Percentiles rank a stretch among this genome's conserved stretches.
Conservation (phyloP, 1,284 basidiomycete species). For the Apiotrichum gamsii region DNA sequence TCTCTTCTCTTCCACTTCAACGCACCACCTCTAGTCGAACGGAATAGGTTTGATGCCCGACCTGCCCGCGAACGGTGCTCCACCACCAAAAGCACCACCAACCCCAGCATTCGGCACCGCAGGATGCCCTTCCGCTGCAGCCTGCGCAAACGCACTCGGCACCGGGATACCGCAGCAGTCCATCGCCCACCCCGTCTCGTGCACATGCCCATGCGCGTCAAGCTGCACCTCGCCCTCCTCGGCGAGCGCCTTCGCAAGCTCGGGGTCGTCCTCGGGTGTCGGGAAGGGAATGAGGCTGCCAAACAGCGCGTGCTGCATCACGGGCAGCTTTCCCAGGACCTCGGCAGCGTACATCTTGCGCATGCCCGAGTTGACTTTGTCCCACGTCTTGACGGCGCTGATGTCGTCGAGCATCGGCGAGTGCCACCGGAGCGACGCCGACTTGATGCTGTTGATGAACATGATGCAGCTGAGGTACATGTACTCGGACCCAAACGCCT, state of each 20-base stretch:
- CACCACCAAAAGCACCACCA: slow-evolving; percentile 15
- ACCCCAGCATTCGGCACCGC: slow-evolving; percentile 42
- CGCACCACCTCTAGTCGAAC: slow-evolving; percentile 72
- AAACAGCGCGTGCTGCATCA: slow-evolving; percentile 94
- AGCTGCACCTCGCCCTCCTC: slow-evolving; percentile 49
- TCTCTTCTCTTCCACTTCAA: too few relatives aligned
- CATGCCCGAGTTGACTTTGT: slow-evolving; percentile 97
- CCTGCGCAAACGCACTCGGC: slow-evolving; percentile 74
- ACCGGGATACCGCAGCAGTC: slow-evolving; percentile 91
- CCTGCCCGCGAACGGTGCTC: slow-evolving; percentile 42
- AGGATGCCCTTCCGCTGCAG: slow-evolving; percentile 45
- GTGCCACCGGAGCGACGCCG: slow-evolving; percentile 93
- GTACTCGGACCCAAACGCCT: slow-evolving; percentile 85
- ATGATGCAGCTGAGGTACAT: slow-evolving; percentile 96
- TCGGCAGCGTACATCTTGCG: slow-evolving; percentile 96
- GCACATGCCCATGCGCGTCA: slow-evolving; percentile 59
- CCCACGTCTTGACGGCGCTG: slow-evolving; percentile 92
- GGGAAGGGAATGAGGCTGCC: slow-evolving; percentile 70
- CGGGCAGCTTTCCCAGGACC: slow-evolving; percentile 89
- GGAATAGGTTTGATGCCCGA: slow-evolving; percentile 72
- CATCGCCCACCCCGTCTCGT: slow-evolving; percentile 66
- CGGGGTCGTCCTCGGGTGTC: slow-evolving; percentile 45
- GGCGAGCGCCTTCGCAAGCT: slow-evolving; percentile 37
- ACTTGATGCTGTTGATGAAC: slow-evolving; percentile 97
- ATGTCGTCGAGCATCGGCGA: slow-evolving; percentile 99